Evolutionary conservation across 148 eudicot species (phyloP).

Genomic region (Amaranthus cruentus): DNA sequence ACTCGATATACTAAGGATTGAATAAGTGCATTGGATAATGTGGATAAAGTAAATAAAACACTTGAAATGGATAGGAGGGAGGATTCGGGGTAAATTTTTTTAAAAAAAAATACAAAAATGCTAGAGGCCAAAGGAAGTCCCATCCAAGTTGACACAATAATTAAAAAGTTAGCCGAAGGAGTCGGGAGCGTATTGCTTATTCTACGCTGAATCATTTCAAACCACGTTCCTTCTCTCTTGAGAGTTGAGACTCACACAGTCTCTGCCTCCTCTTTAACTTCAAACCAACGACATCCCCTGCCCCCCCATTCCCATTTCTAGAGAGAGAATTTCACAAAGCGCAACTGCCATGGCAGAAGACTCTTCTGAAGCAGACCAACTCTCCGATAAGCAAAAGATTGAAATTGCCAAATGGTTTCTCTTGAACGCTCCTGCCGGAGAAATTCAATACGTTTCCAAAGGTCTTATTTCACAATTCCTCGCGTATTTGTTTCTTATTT

Average conservation of each 20-base stretch:
- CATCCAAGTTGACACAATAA: conserved; percentile 5
- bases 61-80: too few species aligned
- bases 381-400: conserved; percentile 55
- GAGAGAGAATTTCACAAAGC: conserved; percentile 5
- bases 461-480: conserved; percentile 31
- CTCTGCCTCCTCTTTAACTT: conserved; percentile 12
- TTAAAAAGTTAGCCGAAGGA: background rate
- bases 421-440: conserved; percentile 88
- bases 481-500: background rate
- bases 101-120: too few species aligned
- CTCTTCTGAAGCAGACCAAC: conserved; percentile 30
- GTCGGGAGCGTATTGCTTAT: conserved; percentile 11
- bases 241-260: background rate
- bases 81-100: too few species aligned
- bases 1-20: too few species aligned
- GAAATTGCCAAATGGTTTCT: conserved; percentile 99
- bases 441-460: conserved; percentile 86
- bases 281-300: conserved; percentile 25
- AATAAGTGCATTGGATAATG: too few species aligned
- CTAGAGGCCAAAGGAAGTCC: background rate
- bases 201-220: conserved; percentile 32
- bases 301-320: background rate
- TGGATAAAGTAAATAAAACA: too few species aligned
- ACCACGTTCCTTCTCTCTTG: conserved; percentile 28
- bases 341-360: conserved; percentile 47